These are phyloP conservation scores for Amylostereum chailletii DNA, from an alignment of 1,284 basidiomycete species.

Conservation along the genomic window DNA sequence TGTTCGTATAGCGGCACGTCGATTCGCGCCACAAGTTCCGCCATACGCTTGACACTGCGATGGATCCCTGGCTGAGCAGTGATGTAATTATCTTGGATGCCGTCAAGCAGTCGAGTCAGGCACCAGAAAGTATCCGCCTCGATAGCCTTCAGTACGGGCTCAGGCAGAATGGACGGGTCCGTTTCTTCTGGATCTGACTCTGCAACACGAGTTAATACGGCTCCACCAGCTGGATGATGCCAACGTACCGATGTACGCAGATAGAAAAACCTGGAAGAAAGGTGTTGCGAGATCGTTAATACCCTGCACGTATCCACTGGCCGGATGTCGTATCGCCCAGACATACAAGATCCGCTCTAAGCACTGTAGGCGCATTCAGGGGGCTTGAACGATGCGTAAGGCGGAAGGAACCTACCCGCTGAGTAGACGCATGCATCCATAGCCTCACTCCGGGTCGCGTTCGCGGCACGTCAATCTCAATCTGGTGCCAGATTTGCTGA, in stretches of 20 bases:
- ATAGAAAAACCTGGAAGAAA: slow-evolving; percentile 91
- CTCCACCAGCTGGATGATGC: slow-evolving; percentile 6
- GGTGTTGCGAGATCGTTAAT: slow-evolving; percentile 96
- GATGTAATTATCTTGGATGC: slow-evolving; percentile 97
- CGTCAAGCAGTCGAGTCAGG: slow-evolving; percentile 85
- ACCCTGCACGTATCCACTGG: slow-evolving; percentile 94
- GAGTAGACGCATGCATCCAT: slow-evolving; percentile 85
- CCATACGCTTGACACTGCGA: slow-evolving; percentile 85
- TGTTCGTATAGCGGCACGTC: slow-evolving; percentile 81
- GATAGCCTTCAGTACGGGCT: slow-evolving; percentile 66
- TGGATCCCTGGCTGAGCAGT: slow-evolving; percentile 92
- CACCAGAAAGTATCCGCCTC: slow-evolving; percentile 98
- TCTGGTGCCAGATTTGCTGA: slow-evolving; percentile 97
- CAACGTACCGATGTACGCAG: slow-evolving; percentile 76
- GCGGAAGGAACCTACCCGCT: slow-evolving; percentile 51
- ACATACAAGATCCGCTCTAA: slow-evolving; percentile 92
- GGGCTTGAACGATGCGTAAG: slow-evolving; percentile 5
- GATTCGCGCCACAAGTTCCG: slow-evolving; percentile 85
- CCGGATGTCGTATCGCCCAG: slow-evolving; percentile 96
- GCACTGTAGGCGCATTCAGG: slow-evolving; percentile 42
- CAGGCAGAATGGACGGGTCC: slow-evolving; percentile 70
- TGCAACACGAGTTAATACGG: slow-evolving; percentile 18
- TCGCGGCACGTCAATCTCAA: slow-evolving; percentile 92
- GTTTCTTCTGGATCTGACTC: slow-evolving; percentile 85
- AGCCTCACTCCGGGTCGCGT: slow-evolving; percentile 86